Conservation (phyloP, 148 eudicot species). For the Amaranthus palmeri region DNA sequence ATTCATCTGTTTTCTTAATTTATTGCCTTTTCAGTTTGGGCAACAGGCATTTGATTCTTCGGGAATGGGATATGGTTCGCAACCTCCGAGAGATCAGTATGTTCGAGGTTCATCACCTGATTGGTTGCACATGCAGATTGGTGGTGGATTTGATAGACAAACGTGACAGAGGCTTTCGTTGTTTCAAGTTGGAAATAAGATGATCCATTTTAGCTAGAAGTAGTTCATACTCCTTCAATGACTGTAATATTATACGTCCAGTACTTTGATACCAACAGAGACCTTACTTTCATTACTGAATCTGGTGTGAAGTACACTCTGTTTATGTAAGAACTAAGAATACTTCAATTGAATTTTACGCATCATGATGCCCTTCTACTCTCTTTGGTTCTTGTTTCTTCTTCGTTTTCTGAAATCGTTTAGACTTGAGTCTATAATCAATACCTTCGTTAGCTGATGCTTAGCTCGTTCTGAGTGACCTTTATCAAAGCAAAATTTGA, state of each 20-base stretch:
- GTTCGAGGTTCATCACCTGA: conserved; percentile 66
- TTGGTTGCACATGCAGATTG: conserved; percentile 92
- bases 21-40: conserved; percentile 43
- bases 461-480: no score
- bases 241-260: conserved; percentile 17
- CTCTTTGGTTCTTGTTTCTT: conserved; percentile 1
- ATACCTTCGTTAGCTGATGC: no score
- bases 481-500: no score
- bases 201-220: conserved; percentile 14
- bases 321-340: conserved; percentile 26
- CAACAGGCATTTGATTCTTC: conserved; percentile 59
- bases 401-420: neutral
- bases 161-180: conserved; percentile 26
- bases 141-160: conserved; percentile 69
- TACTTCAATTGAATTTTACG: conserved; percentile 18
- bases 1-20: conserved; percentile 9
- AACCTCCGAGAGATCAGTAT: conserved; percentile 49
- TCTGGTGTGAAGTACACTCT: conserved; percentile 12
- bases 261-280: conserved; percentile 13
- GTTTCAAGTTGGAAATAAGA: conserved; percentile 23
- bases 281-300: conserved; percentile 12
- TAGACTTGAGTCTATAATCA: no score
- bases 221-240: conserved; percentile 15
- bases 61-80: conserved; percentile 51
- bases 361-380: neutral